Conservation (phyloP, 2,329 filamentous ascomycete species). For the Phyllosticta citriasiana region DNA sequence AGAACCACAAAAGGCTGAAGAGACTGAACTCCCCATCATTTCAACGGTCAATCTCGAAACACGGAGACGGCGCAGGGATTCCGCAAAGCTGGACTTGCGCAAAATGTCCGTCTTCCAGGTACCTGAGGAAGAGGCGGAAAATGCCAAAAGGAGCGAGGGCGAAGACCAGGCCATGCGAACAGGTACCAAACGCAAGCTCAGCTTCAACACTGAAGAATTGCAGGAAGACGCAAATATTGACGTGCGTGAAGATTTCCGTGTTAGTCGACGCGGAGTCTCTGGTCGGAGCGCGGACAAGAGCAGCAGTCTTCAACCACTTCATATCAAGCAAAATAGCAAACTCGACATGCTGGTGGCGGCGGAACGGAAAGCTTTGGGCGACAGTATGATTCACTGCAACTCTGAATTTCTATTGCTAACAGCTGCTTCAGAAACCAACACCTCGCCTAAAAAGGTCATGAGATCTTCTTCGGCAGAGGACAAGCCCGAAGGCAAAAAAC, state of each 20-base stretch:
- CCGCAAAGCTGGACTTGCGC: slow-evolving; percentile 32
- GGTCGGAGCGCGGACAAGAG: background rate
- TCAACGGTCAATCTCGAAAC: slow-evolving; percentile 42
- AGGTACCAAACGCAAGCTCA: slow-evolving; percentile 49
- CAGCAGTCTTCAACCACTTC: background rate
- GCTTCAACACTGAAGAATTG: slow-evolving; percentile 20
- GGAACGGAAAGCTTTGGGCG: slow-evolving; percentile 29
- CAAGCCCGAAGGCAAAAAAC: slow-evolving; percentile 14
- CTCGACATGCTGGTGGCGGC: slow-evolving; percentile 12
- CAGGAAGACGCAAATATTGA: slow-evolving; percentile 10
- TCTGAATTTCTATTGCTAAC: background rate
- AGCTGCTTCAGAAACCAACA: slow-evolving; percentile 22
- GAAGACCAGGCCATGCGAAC: slow-evolving; percentile 28
- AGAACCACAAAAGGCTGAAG: slow-evolving; percentile 19
- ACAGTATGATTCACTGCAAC: slow-evolving; percentile 24
- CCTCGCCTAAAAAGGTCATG: slow-evolving; percentile 20
- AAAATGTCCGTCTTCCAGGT: slow-evolving; percentile 35
- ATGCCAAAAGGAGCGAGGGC: slow-evolving; percentile 20
- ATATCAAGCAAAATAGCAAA: slow-evolving; percentile 1
- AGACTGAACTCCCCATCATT: slow-evolving; percentile 26
- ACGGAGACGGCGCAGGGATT: slow-evolving; percentile 42
- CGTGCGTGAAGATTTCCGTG: slow-evolving; percentile 34
- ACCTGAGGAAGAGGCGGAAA: slow-evolving; percentile 25
- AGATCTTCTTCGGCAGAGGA: slow-evolving; percentile 9
- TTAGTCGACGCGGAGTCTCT: slow-evolving; percentile 26